Evolutionary conservation across 192 early-diverging fungal genomes (phyloP), one percentile per base, ranked within the genome.

Genomic region (Paraglomus brasilianum): DNA sequence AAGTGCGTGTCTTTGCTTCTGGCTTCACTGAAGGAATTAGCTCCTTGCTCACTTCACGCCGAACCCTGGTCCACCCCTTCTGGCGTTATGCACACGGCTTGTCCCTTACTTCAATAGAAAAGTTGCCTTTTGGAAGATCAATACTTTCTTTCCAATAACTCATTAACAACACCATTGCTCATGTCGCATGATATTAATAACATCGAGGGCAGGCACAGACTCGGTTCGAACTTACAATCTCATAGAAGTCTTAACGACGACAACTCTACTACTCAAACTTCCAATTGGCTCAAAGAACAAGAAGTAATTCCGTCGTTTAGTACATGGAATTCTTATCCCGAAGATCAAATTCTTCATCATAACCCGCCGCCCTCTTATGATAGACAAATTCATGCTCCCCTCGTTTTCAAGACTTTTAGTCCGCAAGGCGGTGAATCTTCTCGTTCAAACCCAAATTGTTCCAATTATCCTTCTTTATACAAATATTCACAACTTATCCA

Each of bases 231-330:
- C 7, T 19, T 24, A 14, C 44, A 63, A 11, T 36, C 11, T 47
- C n/a, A 8, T 24, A 41, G 42, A 44, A 44, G 17, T 43, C 40
- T 13, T 17, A 43, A 38, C 19, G 8, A 42, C 6, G n/a, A 19
- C 22, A 44, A 46, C 0, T 14, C 22, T 24, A 19, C 43, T 5
- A 19, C 9, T 11, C 9, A 44, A 22, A 63, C 1, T 21, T 8
- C 61, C 36, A 19, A 55, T 15, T 69, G 66, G 66, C 52, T 69
- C 19, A 69, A 69, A n/a, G 51, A 69, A 0, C 15, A 45, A 24
- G 66, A 69, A 22, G 66, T 56, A 14, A 53, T 53, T 55, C 66
- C 66, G 10, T 50, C 21, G 22, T 22, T 9, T 69, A 41, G 45
- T 8, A 14, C 17, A 14, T 48, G 48, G 38, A 40, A 43, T 56